phyloP scores from a whole-genome alignment of 2,329 filamentous ascomycete species.

The Colletotrichum sublineola region DNA sequence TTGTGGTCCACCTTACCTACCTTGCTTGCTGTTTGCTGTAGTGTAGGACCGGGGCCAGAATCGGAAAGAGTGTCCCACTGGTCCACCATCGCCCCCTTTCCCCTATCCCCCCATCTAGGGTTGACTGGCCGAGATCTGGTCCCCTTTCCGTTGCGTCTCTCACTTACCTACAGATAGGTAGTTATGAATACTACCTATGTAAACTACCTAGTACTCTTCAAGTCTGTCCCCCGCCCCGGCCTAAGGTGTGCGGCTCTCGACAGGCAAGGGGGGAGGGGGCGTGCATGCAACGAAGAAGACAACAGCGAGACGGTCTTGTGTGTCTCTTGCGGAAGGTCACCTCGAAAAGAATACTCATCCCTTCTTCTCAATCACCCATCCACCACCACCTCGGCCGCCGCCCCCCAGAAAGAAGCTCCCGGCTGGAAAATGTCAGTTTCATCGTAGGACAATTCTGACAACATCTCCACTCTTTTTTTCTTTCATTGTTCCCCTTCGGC shows the following conservation, averaged over 20 bases:
- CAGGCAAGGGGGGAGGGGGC: constrained; percentile 28
- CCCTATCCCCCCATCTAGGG: constrained; percentile 2
- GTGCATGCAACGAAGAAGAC: constrained; percentile 17
- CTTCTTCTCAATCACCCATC: constrained; percentile 33
- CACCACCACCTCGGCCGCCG: constrained; percentile 18
- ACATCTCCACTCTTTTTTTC: constrained; percentile 33
- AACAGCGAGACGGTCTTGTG: not conserved
- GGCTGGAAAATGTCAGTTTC: constrained; percentile 40
- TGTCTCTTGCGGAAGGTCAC: constrained; percentile 23
- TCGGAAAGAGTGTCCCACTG: constrained; percentile 24
- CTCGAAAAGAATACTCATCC: constrained; percentile 38
- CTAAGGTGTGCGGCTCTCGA: constrained; percentile 26
- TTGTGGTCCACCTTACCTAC: not conserved
- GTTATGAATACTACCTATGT: too few relatives aligned
- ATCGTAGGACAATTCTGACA: constrained; percentile 42
- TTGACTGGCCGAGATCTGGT: constrained; percentile 17
- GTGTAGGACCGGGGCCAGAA: constrained; percentile 18
- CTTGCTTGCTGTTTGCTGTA: not conserved
- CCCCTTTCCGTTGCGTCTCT: constrained; percentile 2
- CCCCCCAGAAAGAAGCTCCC: constrained; percentile 29
- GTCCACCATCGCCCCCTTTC: constrained; percentile 34
- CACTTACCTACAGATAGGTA: not conserved
- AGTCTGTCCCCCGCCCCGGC: constrained; percentile 10
- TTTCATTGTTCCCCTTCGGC: constrained; percentile 13
- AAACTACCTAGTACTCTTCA: not conserved